Evolutionary conservation across 1,139 yeast genomes (phyloP), one percentile per base, ranked within the genome.

Genomic region (Blastobotrys malaysiensis): DNA sequence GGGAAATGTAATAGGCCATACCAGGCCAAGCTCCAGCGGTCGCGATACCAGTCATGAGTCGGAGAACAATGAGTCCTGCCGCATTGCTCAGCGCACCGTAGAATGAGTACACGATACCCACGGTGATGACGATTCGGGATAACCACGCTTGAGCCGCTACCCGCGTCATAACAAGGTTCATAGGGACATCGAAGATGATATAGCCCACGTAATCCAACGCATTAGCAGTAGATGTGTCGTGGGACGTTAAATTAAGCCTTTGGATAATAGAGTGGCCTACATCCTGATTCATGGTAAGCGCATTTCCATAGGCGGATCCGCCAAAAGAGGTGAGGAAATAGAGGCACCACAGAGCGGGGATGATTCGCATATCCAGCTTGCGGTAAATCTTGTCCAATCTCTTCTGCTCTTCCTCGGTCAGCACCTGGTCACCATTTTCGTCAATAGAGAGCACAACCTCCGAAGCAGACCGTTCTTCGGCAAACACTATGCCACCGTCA

Each of bases 21-120:
- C 96, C 97, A 0, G 97, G 97, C 96, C 96, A 89, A 2, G 90
- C 83, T 43, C 97, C 97, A 9, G 96, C 96, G 51, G 90, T 90
- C 56, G 86, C 87, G 56, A 86, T 65, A 49, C 97, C 97, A 21
- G 88, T 80, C 57, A 89, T 77, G 55, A 88, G 82, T 59, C 96
- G 77, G 47, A 83, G 71, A 2, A 91, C 95, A 54, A 83, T 82
- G 26, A 88, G 72, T 1, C 95, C 95, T 3, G 77, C 67, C 11
- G 78, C 72, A 55, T 74, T 78, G 11, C 65, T 56, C 54, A 87
- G 74, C 0, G 87, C 83, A 9, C 82, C 75, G 67, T 86, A 87
- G 66, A 95, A 88, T 1, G 88, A 69, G 64, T 86, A 87, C 1
- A 86, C 90, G 49, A 87, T 63, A 5, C 96, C 96, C 44, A 88